These are phyloP conservation scores for Pleurotus pulmonarius DNA, from an alignment of 768 basidiomycete genomes.

Conservation along the genomic window DNA sequence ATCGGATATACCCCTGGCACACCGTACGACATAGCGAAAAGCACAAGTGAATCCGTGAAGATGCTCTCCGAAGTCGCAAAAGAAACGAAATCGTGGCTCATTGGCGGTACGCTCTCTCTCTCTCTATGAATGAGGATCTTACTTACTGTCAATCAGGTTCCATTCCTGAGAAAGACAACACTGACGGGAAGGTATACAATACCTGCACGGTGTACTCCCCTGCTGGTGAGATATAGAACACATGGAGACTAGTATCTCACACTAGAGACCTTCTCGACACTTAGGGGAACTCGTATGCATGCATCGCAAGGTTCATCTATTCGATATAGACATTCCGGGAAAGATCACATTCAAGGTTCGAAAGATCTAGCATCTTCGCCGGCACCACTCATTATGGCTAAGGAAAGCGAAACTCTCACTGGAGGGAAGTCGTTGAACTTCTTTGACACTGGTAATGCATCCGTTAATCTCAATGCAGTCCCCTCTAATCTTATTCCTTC, in stretches of 20 bases:
- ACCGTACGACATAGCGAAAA: slow-evolving; percentile 50
- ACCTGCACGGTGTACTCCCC: slow-evolving; percentile 91
- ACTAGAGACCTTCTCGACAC: background rate
- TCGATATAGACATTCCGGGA: slow-evolving; percentile 96
- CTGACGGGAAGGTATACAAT: slow-evolving; percentile 77
- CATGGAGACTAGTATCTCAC: no score
- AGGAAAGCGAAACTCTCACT: slow-evolving; percentile 88
- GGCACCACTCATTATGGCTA: slow-evolving; percentile 8
- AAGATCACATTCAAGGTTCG: slow-evolving; percentile 84
- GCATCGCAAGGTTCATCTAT: slow-evolving; percentile 94
- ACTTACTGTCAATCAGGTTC: slow-evolving; percentile 56
- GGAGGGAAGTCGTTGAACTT: slow-evolving; percentile 71
- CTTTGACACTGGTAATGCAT: slow-evolving; percentile 77
- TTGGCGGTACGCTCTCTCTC: slow-evolving; percentile 63
- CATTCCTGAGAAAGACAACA: slow-evolving; percentile 78
- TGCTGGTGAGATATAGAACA: slow-evolving; percentile 38
- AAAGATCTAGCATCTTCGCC: background rate
- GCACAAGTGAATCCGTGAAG: slow-evolving; percentile 71
- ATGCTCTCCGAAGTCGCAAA: slow-evolving; percentile 82
- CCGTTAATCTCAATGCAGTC: background rate
- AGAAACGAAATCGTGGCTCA: slow-evolving; percentile 78
- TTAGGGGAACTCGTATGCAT: slow-evolving; percentile 80
- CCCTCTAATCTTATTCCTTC: background rate
- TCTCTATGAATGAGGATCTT: no score
- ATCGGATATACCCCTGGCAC: slow-evolving; percentile 61